Percentiles rank a stretch among this genome's conserved stretches.
These are phyloP conservation scores for Lentinula sp. DNA, from an alignment of 768 basidiomycete species.

Conservation along the genomic window DNA sequence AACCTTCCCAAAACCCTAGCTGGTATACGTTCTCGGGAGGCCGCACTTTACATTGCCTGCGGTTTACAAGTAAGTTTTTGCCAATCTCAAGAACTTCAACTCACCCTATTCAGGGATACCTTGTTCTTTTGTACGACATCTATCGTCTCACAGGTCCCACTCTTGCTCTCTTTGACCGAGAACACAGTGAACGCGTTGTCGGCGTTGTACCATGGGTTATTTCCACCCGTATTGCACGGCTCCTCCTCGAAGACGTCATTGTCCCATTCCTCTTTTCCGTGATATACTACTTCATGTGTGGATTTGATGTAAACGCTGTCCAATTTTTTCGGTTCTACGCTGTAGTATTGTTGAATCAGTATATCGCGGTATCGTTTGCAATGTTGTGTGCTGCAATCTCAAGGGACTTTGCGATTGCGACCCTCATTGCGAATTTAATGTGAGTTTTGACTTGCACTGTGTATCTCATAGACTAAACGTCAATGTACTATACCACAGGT, in stretches of 20 bases:
- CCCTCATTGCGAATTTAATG: conserved; percentile 57
- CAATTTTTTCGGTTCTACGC: conserved; percentile 69
- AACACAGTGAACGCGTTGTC: conserved; percentile 27
- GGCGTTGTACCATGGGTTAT: conserved; percentile 28
- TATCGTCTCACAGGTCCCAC: conserved; percentile 13
- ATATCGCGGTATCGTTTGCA: conserved; percentile 40
- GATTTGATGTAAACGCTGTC: conserved; percentile 47
- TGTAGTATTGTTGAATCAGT: conserved; percentile 53
- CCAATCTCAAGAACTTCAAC: background rate
- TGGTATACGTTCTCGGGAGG: conserved; percentile 18
- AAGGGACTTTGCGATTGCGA: conserved; percentile 58
- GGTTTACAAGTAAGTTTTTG: conserved; percentile 2
- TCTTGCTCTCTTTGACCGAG: conserved; percentile 38
- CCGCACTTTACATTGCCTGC: conserved; percentile 17
- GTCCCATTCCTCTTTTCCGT: conserved; percentile 10
- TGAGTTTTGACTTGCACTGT: conserved; percentile 23
- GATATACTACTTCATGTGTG: conserved; percentile 59
- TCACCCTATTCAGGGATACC: background rate
- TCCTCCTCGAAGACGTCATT: conserved; percentile 8
- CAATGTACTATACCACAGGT: background rate
- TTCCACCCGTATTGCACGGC: conserved; percentile 5
- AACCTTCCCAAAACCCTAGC: conserved; percentile 22
- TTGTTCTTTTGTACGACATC: conserved; percentile 9
- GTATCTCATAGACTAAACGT: conserved; percentile 21
- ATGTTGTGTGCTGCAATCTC: conserved; percentile 19